Conservation (phyloP, 2,329 filamentous ascomycete species). For the Exophiala sp. region DNA sequence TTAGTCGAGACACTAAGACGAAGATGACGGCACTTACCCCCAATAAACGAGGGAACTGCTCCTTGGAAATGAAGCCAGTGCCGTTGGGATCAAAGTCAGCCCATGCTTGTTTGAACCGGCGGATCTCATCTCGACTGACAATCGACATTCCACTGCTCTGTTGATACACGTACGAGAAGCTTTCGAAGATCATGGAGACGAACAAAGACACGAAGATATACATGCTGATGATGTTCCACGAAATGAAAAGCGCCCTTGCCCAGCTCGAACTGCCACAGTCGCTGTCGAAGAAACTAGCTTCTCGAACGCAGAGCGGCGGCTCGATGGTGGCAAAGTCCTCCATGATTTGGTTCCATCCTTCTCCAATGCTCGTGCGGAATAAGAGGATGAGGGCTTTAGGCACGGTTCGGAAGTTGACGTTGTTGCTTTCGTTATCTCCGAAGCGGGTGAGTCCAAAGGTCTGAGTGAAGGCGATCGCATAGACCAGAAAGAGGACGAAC, state of each 20-base stretch:
- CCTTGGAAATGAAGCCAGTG: conserved; percentile 83
- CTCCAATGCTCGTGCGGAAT: conserved; percentile 86
- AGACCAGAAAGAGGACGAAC: conserved; percentile 94
- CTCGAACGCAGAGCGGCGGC: conserved; percentile 72
- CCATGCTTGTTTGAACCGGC: conserved; percentile 97
- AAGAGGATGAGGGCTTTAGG: conserved; percentile 89
- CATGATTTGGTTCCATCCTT: conserved; percentile 97
- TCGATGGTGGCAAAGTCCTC: conserved; percentile 81
- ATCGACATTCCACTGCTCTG: conserved; percentile 85
- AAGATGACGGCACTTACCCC: conserved; percentile 55
- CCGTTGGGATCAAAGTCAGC: conserved; percentile 89
- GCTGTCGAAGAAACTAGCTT: conserved; percentile 68
- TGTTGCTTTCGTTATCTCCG: conserved; percentile 62
- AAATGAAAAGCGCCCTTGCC: conserved; percentile 84
- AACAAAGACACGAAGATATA: conserved; percentile 99
- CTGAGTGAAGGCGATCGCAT: conserved; percentile 92
- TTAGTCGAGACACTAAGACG: conserved; percentile 2
- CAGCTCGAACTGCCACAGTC: conserved; percentile 89
- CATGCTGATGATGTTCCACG: conserved; percentile 99
- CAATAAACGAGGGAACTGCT: conserved; percentile 79
- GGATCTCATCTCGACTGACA: conserved; percentile 87
- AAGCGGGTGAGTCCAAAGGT: conserved; percentile 93
- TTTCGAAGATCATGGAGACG: conserved; percentile 97
- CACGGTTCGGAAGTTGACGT: conserved; percentile 88
- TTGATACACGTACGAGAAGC: conserved; percentile 98